phyloP scores from a whole-genome alignment of 2,329 filamentous ascomycete genomes.

The Cladosporium sp. region DNA sequence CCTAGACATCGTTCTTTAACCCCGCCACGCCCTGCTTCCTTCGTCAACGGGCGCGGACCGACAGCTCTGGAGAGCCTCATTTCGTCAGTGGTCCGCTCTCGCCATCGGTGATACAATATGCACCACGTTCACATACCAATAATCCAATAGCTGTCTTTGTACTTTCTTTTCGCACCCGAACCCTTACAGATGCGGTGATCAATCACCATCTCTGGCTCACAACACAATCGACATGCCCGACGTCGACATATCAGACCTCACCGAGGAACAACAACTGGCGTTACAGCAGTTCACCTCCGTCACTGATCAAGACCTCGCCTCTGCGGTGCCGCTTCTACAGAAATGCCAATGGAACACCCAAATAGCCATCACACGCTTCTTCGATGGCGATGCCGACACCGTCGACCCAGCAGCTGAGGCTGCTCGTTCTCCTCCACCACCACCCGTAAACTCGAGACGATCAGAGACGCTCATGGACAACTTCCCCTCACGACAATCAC shows the following conservation, averaged over 20 bases:
- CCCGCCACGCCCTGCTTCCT: too few relatives aligned
- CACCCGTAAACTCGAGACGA: slow-evolving; percentile 56
- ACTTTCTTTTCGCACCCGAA: too few relatives aligned
- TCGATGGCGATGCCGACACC: slow-evolving; percentile 90
- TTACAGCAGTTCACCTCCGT: slow-evolving; percentile 86
- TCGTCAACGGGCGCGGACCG: too few relatives aligned
- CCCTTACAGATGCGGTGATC: not conserved
- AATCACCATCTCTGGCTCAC: not conserved
- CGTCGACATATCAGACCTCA: slow-evolving; percentile 65
- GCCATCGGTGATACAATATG: too few relatives aligned
- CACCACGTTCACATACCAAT: too few relatives aligned
- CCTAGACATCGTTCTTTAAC: too few relatives aligned
- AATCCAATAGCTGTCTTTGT: too few relatives aligned
- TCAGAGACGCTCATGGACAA: slow-evolving; percentile 65
- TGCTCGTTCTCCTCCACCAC: slow-evolving; percentile 56
- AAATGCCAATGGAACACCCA: slow-evolving; percentile 95
- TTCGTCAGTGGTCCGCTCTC: too few relatives aligned
- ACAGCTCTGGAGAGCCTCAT: too few relatives aligned
- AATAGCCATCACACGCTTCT: slow-evolving; percentile 97
- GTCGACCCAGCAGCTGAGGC: slow-evolving; percentile 78
- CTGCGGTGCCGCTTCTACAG: slow-evolving; percentile 74
- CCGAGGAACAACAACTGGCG: slow-evolving; percentile 72
- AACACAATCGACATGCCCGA: slow-evolving; percentile 36
- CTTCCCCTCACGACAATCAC: slow-evolving; percentile 38
- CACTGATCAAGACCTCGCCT: slow-evolving; percentile 73